Evolutionary conservation across 1,139 yeast genomes (phyloP).

Genomic region (Kurtzmaniella quercitrusa): DNA sequence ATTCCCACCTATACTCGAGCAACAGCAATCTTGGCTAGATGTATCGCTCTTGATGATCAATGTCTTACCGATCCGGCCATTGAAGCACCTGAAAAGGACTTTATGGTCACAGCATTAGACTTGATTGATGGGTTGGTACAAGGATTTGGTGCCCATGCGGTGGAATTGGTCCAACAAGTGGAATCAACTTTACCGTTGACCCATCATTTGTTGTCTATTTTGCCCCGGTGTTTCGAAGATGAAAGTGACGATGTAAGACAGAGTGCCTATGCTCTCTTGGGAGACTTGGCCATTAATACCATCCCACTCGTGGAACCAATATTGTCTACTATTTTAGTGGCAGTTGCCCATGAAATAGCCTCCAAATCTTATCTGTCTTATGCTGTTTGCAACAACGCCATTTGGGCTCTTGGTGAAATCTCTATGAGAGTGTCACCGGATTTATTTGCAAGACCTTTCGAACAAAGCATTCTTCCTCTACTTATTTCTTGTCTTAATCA

Average conservation of each 20-base stretch:
- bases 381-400: slow-evolving; percentile 81
- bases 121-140: slow-evolving; percentile 88
- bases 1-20: slow-evolving; percentile 84
- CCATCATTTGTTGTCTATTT: slow-evolving; percentile 53
- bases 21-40: slow-evolving; percentile 59
- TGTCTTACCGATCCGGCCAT: slow-evolving; percentile 63
- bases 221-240: slow-evolving; percentile 73
- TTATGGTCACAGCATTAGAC: slow-evolving; percentile 83
- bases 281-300: slow-evolving; percentile 75
- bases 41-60: slow-evolving; percentile 64
- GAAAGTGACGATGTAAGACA: slow-evolving; percentile 84
- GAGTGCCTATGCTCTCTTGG: slow-evolving; percentile 83
- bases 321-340: slow-evolving; percentile 54
- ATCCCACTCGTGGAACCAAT: slow-evolving; percentile 52
- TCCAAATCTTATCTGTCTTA: slow-evolving; percentile 46
- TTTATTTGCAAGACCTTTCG: slow-evolving; percentile 51
- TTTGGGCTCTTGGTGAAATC: slow-evolving; percentile 92
- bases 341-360: slow-evolving; percentile 65
- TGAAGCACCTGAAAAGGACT: slow-evolving; percentile 86
- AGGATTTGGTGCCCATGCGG: slow-evolving; percentile 69
- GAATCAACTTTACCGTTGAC: slow-evolving; percentile 5
- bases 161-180: slow-evolving; percentile 47
- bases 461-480: slow-evolving; percentile 55
- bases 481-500: slow-evolving; percentile 63
- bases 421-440: slow-evolving; percentile 52